These are phyloP conservation scores for Exophiala oligosperma DNA, from an alignment of 2,329 filamentous ascomycete species.

Conservation along the genomic window DNA sequence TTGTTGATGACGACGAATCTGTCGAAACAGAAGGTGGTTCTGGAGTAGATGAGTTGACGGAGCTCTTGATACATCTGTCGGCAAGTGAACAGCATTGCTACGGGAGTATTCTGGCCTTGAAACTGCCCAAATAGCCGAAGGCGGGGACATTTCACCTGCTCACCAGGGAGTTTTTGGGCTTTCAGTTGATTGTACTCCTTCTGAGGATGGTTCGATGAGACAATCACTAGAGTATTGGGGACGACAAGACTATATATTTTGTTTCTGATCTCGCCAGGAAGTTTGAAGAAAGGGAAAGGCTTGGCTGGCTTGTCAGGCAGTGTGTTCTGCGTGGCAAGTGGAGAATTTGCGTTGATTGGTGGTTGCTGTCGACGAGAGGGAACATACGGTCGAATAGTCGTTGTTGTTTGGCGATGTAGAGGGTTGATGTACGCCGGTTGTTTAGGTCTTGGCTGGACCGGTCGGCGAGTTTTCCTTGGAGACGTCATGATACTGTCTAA, in stretches of 20 bases:
- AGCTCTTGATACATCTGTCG: slow-evolving; percentile 28
- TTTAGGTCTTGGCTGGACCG: slow-evolving; percentile 5
- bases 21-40: slow-evolving; percentile 29
- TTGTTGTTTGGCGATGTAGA: neutral
- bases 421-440: neutral
- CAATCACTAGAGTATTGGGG: slow-evolving; percentile 29
- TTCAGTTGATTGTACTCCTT: slow-evolving; percentile 21
- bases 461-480: slow-evolving; percentile 4
- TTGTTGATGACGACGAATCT: slow-evolving; percentile 39
- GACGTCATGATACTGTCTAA: neutral
- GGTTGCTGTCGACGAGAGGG: neutral
- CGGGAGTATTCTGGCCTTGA: slow-evolving; percentile 2
- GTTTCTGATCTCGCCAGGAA: slow-evolving; percentile 69
- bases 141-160: slow-evolving; percentile 20
- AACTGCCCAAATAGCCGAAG: slow-evolving; percentile 16
- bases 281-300: slow-evolving; percentile 62
- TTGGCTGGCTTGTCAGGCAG: slow-evolving; percentile 10
- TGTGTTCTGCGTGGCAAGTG: neutral
- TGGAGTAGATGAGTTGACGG: slow-evolving; percentile 24
- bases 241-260: slow-evolving; percentile 69
- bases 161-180: slow-evolving; percentile 2
- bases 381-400: neutral
- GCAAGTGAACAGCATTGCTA: slow-evolving; percentile 24
- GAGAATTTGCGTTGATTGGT: neutral
- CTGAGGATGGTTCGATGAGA: slow-evolving; percentile 25